Evolutionary conservation across 2,329 filamentous ascomycete genomes (phyloP), one percentile per base, ranked within the genome.

Genomic region (Pochonia chlamydosporia): DNA sequence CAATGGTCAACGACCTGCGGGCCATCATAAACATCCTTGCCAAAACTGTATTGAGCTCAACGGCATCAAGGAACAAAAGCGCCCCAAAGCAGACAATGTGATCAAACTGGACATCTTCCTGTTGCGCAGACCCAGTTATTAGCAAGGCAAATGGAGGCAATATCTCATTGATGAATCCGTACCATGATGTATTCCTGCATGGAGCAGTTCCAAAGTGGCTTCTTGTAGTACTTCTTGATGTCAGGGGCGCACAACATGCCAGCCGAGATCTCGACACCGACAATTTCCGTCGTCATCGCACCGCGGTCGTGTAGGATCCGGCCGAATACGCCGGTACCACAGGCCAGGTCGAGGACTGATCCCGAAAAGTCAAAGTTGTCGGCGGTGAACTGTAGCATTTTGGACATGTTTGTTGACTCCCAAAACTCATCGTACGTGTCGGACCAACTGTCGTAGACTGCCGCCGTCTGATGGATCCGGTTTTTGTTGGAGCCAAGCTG

Each of bases 131-230:
- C n/a, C n/a, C n/a, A n/a, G n/a, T n/a, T n/a, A n/a, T n/a, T n/a
- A n/a, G n/a, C n/a, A n/a, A n/a, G n/a, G n/a, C n/a, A n/a, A n/a
- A n/a, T n/a, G n/a, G n/a, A n/a, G n/a, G n/a, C n/a, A n/a, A n/a
- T n/a, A n/a, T n/a, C n/a, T n/a, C n/a, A n/a, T n/a, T n/a, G n/a
- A n/a, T n/a, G n/a, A n/a, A n/a, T 40, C 18, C 8, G 18, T 13
- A 40, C 39, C 39, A 40, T 25, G 23, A 40, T 24, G 18, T 40
- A 40, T 16, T 40, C 39, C 18, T 40, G 39, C 21, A 40, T 40
- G 1, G 39, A 25, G 23, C 39, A 40, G 26, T 40, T 40, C 39
- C 39, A 40, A 16, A 40, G 23, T 24, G 39, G 39, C 39, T 40
- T 40, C 21, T 40, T 40, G 39, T 40, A 40, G 7, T 16, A 40